A percentile compares a stretch with the other conserved stretches of the same genome.
Evolutionary conservation across 768 basidiomycete species (phyloP).

Genomic region (Ramaria sp.): DNA sequence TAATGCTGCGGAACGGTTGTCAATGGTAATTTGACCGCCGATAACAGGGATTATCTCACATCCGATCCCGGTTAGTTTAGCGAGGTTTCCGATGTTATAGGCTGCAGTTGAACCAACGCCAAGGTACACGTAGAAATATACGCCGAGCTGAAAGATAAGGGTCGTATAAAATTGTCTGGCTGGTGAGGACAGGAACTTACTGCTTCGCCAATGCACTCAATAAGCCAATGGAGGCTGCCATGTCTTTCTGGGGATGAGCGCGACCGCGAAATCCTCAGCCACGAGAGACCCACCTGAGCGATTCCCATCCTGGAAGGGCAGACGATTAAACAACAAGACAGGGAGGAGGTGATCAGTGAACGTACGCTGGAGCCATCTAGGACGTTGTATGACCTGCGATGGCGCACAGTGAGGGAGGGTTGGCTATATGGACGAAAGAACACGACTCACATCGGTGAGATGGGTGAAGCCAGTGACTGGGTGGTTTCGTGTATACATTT

Average conservation of each 20-base stretch:
- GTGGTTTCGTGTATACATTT: slow-evolving; percentile 20
- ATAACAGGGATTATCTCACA: slow-evolving; percentile 26
- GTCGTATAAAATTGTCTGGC: too few species aligned
- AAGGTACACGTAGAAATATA: slow-evolving; percentile 49
- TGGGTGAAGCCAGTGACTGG: slow-evolving; percentile 5
- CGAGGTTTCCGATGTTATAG: slow-evolving; percentile 36
- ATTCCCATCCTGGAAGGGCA: slow-evolving; percentile 2
- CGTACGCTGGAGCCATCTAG: slow-evolving; percentile 6
- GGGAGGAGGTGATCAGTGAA: neutral
- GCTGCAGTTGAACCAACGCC: slow-evolving; percentile 46
- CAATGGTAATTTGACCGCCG: slow-evolving; percentile 1
- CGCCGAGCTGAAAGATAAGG: slow-evolving; percentile 36
- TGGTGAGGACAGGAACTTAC: too few species aligned
- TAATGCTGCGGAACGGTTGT: slow-evolving; percentile 28
- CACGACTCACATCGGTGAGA: slow-evolving; percentile 3
- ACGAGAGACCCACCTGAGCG: neutral
- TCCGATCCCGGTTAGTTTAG: slow-evolving; percentile 30
- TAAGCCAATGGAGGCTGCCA: slow-evolving; percentile 36
- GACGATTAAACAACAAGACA: neutral
- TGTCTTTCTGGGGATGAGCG: slow-evolving; percentile 12
- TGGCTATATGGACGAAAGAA: neutral
- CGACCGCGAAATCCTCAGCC: neutral
- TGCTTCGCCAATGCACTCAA: slow-evolving; percentile 52
- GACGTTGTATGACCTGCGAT: slow-evolving; percentile 5
- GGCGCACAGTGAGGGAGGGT: neutral